Base-by-base conservation (phyloP, 2,329 filamentous ascomycete genomes). In the Ceratocystis variospora region DNA sequence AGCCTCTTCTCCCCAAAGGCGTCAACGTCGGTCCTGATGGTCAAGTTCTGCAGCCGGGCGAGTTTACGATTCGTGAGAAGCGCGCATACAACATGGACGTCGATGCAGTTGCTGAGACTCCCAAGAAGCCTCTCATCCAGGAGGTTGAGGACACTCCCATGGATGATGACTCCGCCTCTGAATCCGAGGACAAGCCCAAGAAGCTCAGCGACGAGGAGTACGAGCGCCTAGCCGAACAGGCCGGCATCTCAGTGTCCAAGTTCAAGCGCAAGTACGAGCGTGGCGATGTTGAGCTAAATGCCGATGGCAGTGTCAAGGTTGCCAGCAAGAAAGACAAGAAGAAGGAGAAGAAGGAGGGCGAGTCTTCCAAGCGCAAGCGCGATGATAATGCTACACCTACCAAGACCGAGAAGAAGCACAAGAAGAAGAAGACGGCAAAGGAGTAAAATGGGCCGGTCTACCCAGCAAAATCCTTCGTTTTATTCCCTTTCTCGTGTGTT, bases 41-140 rank as follows among this genome's bases (percentile, higher is more conserved):
- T 68, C 83, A 86, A 70, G 75, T 78, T 48, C 77, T 79, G 53
- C 78, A 81, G 37, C 83, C 86, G 67, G 85, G 86, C 72, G 96
- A 96, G 77, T 95, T 90, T 82, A 89, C 92, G 70, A 81, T 99
- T 73, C 96, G 95, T 79, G 90, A 96, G 76, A 88, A 89, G 10
- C 84, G 90, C 74, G 94, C 93, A 77, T 99, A 99, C 82, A 97
- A 97, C 76, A 82, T 85, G 62, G 92, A 97, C 74, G 94, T 90
- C 65, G 94, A 99, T 76, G 93, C 91, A 69, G 79, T 96, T 63
- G 77, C 78, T 33, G 73, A 74, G 70, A 76, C 77, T 62, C 71
- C 76, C 31, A 77, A 75, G 74, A 75, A 74, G 71, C 70, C 71
- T n/a, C 75, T 81, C 55, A 78, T 80, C 63, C 78, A 83, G 70